Evolutionary conservation across 2,329 filamentous ascomycete genomes (phyloP).

Genomic region (Ophiocordyceps australis): DNA sequence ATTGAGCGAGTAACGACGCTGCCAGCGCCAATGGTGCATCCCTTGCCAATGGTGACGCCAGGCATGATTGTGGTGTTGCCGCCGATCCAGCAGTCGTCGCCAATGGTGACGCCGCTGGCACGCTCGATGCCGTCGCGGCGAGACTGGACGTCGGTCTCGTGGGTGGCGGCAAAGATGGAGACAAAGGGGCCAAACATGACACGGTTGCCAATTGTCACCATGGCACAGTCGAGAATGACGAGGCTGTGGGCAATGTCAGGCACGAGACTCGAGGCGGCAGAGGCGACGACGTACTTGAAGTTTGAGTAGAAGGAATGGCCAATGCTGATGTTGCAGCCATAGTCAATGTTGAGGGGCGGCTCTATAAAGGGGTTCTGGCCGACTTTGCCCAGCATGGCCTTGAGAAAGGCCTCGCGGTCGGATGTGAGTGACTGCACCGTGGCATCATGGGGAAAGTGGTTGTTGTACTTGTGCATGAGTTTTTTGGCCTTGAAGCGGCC

Average conservation of each 20-base stretch:
- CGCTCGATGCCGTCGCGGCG: conserved; percentile 28
- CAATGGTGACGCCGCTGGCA: conserved; percentile 25
- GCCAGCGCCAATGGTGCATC: conserved; percentile 29
- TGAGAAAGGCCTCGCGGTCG: conserved; percentile 26
- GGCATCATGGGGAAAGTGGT: conserved; percentile 28
- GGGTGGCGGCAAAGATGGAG: conserved; percentile 50
- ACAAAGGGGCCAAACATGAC: conserved; percentile 59
- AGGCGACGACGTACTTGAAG: conserved; percentile 11
- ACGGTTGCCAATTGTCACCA: conserved; percentile 50
- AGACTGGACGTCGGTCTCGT: conserved; percentile 44
- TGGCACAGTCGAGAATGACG: conserved; percentile 55
- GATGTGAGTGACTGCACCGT: conserved; percentile 17
- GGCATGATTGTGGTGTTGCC: conserved; percentile 29
- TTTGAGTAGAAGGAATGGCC: conserved; percentile 47
- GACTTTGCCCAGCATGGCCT: conserved; percentile 26
- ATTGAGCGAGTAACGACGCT: conserved; percentile 30
- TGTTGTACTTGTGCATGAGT: conserved; percentile 40
- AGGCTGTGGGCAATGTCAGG: no score
- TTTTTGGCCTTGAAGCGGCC: conserved; percentile 34
- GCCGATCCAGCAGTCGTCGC: conserved; percentile 37
- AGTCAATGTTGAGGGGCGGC: conserved; percentile 43
- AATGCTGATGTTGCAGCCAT: conserved; percentile 45
- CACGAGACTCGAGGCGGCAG: neutral
- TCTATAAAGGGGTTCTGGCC: conserved; percentile 39
- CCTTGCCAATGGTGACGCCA: conserved; percentile 32